Conservation (phyloP, 129 eudicot species). For the Erigeron canadensis region DNA sequence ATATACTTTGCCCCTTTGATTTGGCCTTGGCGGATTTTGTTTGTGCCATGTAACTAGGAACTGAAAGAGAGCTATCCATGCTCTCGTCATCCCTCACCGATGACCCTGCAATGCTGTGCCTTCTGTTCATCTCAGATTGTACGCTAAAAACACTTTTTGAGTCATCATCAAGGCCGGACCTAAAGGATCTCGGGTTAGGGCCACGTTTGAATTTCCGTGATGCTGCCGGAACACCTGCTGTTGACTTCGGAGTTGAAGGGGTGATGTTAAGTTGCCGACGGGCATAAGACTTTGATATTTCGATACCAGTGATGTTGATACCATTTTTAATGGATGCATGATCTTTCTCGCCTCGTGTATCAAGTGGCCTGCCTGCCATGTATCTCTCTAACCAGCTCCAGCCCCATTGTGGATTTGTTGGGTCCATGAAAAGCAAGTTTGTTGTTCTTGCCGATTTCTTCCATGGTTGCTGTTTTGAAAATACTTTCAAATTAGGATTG, state of each 20-base stretch:
- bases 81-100: slow-evolving; percentile 80
- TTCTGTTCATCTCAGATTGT: slow-evolving; percentile 66
- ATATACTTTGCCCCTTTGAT: slow-evolving; percentile 44
- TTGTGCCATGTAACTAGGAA: slow-evolving; percentile 86
- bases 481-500: background rate
- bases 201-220: slow-evolving; percentile 53
- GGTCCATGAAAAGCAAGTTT: slow-evolving; percentile 82
- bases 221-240: slow-evolving; percentile 21
- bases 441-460: slow-evolving; percentile 62
- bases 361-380: slow-evolving; percentile 75
- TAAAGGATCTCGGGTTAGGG: slow-evolving; percentile 41
- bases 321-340: slow-evolving; percentile 43
- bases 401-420: slow-evolving; percentile 96
- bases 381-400: slow-evolving; percentile 99
- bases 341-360: slow-evolving; percentile 46
- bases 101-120: slow-evolving; percentile 84
- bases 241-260: slow-evolving; percentile 41
- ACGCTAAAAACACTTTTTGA: slow-evolving; percentile 54
- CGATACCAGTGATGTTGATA: slow-evolving; percentile 38
- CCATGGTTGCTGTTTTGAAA: slow-evolving; percentile 66
- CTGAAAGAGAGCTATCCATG: slow-evolving; percentile 65
- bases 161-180: slow-evolving; percentile 55
- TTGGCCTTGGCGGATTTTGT: slow-evolving; percentile 81
- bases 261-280: slow-evolving; percentile 65
- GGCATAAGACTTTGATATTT: slow-evolving; percentile 67